These are phyloP conservation scores for Bocquillonia castaneifolia DNA, from an alignment of 441 rosid genomes.

Conservation along the genomic window DNA sequence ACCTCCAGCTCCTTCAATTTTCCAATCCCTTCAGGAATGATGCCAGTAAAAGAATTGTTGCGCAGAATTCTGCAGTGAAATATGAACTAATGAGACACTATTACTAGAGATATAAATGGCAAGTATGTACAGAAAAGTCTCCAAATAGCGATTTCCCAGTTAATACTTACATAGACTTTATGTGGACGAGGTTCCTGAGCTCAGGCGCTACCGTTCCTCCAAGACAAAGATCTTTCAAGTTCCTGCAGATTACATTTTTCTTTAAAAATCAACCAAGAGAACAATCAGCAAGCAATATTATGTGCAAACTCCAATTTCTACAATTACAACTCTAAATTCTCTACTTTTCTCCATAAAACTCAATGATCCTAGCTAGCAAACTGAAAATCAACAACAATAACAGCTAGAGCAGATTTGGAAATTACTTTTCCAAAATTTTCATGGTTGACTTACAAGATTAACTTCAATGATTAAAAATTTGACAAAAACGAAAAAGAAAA, in stretches of 20 bases:
- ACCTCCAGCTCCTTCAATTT: conserved; percentile 64
- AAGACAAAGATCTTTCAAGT: conserved; percentile 69
- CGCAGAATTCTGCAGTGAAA: conserved; percentile 59
- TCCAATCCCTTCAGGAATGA: conserved; percentile 65
- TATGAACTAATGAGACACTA: conserved; percentile 12
- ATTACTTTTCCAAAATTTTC: not conserved
- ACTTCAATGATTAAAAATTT: not conserved
- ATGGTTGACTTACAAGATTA: not conserved
- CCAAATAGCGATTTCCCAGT: not conserved
- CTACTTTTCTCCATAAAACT: not conserved
- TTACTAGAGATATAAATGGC: not conserved
- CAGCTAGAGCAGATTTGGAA: not conserved
- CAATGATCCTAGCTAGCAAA: not conserved
- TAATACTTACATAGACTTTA: conserved; percentile 69
- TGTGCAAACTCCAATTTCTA: not conserved
- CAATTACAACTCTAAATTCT: no score
- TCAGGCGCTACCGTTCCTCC: conserved; percentile 69
- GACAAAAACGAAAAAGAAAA: not conserved
- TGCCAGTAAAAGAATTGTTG: conserved; percentile 76
- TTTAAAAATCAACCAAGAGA: not conserved
- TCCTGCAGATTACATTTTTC: conserved; percentile 34
- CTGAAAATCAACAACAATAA: not conserved
- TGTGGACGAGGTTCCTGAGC: conserved; percentile 46
- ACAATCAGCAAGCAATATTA: not conserved
- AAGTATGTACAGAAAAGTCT: conserved; percentile 12